phyloP scores from a whole-genome alignment of 2,329 filamentous ascomycete species.

The Aspergillus ibericus region DNA sequence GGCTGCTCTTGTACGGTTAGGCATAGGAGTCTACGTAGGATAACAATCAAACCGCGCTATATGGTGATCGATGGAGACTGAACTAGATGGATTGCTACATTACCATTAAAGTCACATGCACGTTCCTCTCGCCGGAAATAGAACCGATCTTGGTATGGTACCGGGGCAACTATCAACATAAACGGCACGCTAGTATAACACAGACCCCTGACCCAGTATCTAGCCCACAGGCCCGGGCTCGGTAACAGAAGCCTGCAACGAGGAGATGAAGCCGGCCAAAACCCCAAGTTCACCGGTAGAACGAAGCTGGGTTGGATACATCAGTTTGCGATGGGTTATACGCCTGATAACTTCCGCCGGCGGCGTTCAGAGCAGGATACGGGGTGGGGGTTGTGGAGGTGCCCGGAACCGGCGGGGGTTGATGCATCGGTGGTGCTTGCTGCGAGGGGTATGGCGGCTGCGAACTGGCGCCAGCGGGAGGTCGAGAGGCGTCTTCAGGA shows the following conservation, averaged over 20 bases:
- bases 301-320: slow-evolving; percentile 39
- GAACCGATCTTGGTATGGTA: background rate
- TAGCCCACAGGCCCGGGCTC: background rate
- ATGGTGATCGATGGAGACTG: background rate
- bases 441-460: slow-evolving; percentile 37
- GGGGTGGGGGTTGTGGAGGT: slow-evolving; percentile 30
- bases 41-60: background rate
- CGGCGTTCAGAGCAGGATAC: slow-evolving; percentile 35
- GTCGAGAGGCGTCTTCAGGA: slow-evolving; percentile 32
- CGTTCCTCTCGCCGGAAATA: background rate
- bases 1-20: background rate
- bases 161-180: background rate
- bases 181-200: background rate
- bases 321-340: slow-evolving; percentile 38
- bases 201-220: background rate
- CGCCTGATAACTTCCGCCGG: slow-evolving; percentile 34
- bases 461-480: slow-evolving; percentile 20
- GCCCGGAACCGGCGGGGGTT: slow-evolving; percentile 38
- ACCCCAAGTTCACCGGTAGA: slow-evolving; percentile 33
- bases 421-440: slow-evolving; percentile 34
- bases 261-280: background rate
- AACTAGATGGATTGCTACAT: background rate
- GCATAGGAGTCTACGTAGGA: background rate
- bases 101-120: background rate
- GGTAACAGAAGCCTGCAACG: too few species aligned